Conservation (phyloP, 805 yeast species). For the Metschnikowia baotianmanensis region DNA sequence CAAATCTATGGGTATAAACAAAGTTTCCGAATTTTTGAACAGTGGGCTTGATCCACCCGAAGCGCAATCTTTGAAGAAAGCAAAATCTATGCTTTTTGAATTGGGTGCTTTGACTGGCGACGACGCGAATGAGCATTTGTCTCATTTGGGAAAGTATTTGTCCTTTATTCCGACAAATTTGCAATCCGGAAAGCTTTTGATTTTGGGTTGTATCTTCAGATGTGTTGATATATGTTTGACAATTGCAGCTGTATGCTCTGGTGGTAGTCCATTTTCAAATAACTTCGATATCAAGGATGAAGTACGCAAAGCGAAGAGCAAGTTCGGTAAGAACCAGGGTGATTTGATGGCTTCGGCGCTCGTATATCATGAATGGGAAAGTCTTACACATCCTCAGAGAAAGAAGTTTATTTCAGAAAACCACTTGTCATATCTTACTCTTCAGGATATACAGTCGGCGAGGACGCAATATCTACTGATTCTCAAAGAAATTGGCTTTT, state of each 20-base stretch:
- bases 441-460: conserved; percentile 71
- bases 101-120: conserved; percentile 63
- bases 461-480: conserved; percentile 65
- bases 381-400: conserved; percentile 17
- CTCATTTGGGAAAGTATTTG: conserved; percentile 77
- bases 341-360: conserved; percentile 69
- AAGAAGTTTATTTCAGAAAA: conserved; percentile 53
- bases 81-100: conserved; percentile 53
- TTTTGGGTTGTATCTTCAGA: conserved; percentile 79
- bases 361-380: conserved; percentile 55
- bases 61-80: conserved; percentile 45
- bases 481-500: conserved; percentile 75
- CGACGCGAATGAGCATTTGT: conserved; percentile 41
- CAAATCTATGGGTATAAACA: conserved; percentile 80
- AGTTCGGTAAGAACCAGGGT: conserved; percentile 53
- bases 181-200: conserved; percentile 76
- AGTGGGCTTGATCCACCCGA: conserved; percentile 84
- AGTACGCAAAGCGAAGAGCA: conserved; percentile 45
- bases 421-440: conserved; percentile 56
- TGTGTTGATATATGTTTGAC: conserved; percentile 76
- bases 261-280: conserved; percentile 70
- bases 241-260: conserved; percentile 71
- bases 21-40: conserved; percentile 67
- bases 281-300: conserved; percentile 63
- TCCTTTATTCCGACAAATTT: conserved; percentile 85